Percentiles rank a stretch among this genome's conserved stretches.
phyloP scores from a whole-genome alignment of 2,329 filamentous ascomycete species.

The Magnaporthales sp. region DNA sequence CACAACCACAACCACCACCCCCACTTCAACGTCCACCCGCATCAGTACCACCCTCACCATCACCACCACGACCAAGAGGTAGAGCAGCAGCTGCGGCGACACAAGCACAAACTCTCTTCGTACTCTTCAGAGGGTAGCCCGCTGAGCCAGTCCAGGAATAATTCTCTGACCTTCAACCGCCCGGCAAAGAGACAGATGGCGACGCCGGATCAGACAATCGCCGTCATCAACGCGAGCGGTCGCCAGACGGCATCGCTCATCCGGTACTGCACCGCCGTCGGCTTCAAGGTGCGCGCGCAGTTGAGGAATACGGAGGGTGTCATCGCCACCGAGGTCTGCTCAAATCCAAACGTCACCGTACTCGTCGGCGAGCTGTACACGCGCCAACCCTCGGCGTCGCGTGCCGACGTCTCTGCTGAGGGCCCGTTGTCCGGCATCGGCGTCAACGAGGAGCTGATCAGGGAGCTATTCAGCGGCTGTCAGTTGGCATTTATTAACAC shows the following conservation, averaged over 20 bases:
- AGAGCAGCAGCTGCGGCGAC: constrained; percentile 26
- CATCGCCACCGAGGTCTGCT: constrained; percentile 75
- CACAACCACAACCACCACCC: background rate
- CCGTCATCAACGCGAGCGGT: constrained; percentile 91
- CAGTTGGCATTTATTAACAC: constrained; percentile 97
- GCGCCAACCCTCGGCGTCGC: constrained; percentile 39
- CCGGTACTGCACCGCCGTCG: constrained; percentile 85
- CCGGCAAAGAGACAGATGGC: constrained; percentile 51
- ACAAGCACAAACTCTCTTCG: constrained; percentile 54
- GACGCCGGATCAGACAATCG: constrained; percentile 68
- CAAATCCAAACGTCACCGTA: constrained; percentile 66
- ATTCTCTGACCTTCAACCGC: constrained; percentile 49
- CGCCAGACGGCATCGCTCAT: constrained; percentile 94
- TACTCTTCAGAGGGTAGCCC: constrained; percentile 49
- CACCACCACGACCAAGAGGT: constrained; percentile 4
- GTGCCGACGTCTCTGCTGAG: constrained; percentile 56
- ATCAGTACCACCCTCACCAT: constrained; percentile 6
- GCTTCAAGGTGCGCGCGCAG: constrained; percentile 88
- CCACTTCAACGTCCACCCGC: constrained; percentile 4
- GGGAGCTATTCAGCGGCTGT: constrained; percentile 71
- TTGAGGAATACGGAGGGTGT: constrained; percentile 79
- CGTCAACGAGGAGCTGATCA: constrained; percentile 65
- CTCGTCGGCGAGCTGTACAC: constrained; percentile 57
- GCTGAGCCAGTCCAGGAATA: constrained; percentile 44
- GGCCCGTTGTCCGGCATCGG: constrained; percentile 54